These are phyloP conservation scores for Poteriospumella lacustris DNA, from an alignment of 108 stramenopile genomes.

Conservation along the genomic window DNA sequence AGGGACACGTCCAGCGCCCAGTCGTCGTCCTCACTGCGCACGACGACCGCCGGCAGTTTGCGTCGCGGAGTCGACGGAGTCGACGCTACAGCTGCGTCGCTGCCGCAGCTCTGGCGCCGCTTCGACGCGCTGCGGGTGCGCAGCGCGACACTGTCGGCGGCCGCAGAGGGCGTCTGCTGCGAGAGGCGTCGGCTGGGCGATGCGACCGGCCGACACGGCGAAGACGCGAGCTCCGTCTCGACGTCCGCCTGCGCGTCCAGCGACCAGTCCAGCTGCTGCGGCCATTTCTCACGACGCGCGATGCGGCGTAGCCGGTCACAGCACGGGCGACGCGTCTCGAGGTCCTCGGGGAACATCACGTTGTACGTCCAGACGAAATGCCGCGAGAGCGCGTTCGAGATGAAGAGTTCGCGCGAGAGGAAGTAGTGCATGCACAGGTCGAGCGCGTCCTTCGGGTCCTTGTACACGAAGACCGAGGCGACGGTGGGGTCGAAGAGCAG, in stretches of 20 bases:
- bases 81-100: no score
- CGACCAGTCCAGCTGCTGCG: no score
- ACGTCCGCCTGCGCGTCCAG: background rate
- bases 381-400: background rate
- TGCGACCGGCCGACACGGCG: background rate
- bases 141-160: background rate
- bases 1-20: no score
- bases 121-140: no score
- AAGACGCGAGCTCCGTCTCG: background rate
- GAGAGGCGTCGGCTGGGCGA: background rate
- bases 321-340: background rate
- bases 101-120: no score
- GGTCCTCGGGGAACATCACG: background rate
- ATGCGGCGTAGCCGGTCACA: background rate
- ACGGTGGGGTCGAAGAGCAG: constrained; percentile 4
- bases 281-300: no score
- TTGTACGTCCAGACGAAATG: constrained; percentile 12
- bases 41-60: no score
- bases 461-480: constrained; percentile 1
- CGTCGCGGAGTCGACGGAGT: no score
- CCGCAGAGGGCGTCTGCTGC: background rate
- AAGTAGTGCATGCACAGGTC: constrained; percentile 15
- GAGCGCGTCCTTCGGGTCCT: background rate
- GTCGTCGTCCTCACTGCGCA: no score
- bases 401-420: constrained; percentile 1